Evolutionary conservation across 345 rosid genomes (phyloP).

Genomic region (Camelina sativa): DNA sequence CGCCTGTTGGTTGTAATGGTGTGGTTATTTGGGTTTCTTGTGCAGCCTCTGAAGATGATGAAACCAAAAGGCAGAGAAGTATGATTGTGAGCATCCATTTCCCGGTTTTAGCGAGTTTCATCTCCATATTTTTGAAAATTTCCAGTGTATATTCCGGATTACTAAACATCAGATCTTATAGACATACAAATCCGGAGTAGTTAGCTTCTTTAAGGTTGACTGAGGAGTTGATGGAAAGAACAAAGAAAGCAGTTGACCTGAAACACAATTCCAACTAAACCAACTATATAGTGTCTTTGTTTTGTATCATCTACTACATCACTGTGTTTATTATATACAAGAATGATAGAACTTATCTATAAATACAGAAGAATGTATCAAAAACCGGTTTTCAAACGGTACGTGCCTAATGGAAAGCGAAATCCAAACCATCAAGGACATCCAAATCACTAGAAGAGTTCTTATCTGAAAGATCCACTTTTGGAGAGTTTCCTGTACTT

Average conservation of each 20-base stretch:
- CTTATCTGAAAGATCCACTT: constrained; percentile 32
- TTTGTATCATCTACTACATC: constrained; percentile 34
- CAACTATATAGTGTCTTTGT: constrained; percentile 33
- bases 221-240: constrained; percentile 39
- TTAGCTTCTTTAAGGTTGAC: constrained; percentile 31
- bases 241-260: constrained; percentile 41
- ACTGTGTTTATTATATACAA: constrained; percentile 34
- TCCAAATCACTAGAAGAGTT: constrained; percentile 49
- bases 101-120: constrained; percentile 30
- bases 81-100: constrained; percentile 35
- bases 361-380: constrained; percentile 33
- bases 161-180: constrained; percentile 32
- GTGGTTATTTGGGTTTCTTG: constrained; percentile 40
- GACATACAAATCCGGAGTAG: constrained; percentile 22
- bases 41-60: constrained; percentile 36
- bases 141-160: constrained; percentile 17
- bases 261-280: constrained; percentile 41
- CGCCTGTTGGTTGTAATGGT: constrained; percentile 46
- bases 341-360: constrained; percentile 23
- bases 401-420: constrained; percentile 17
- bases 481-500: constrained; percentile 77
- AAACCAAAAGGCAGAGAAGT: constrained; percentile 39
- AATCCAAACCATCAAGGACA: constrained; percentile 60
- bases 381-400: constrained; percentile 2
- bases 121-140: constrained; percentile 13